Evolutionary conservation across 179 eudicot species (phyloP).

Genomic region (Silene noctiflora): DNA sequence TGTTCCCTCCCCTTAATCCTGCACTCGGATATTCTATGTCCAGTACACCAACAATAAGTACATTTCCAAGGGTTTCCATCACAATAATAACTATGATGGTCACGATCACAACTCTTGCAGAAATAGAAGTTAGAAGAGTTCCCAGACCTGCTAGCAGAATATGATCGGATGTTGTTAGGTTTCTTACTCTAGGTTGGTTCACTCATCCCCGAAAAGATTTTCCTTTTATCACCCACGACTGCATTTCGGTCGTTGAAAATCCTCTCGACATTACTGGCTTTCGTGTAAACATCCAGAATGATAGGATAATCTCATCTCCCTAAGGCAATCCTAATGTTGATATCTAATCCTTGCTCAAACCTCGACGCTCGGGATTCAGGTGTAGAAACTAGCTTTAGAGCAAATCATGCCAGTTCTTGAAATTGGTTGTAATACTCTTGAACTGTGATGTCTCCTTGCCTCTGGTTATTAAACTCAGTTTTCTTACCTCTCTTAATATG

Average conservation of each 20-base stretch:
- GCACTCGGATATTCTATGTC: neutral
- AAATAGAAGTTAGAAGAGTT: neutral
- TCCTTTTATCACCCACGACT: neutral
- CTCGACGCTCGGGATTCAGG: neutral
- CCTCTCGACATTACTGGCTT: neutral
- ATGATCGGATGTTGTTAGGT: neutral
- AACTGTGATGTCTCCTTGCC: neutral
- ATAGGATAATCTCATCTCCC: neutral
- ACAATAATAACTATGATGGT: neutral
- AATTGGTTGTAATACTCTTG: neutral
- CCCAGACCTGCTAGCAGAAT: neutral
- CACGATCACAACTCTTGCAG: neutral
- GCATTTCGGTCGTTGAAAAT: neutral
- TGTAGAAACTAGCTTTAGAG: neutral
- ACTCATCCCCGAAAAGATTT: neutral
- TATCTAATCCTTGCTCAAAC: neutral
- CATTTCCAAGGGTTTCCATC: neutral
- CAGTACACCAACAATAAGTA: neutral
- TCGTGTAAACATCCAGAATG: neutral
- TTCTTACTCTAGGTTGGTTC: neutral
- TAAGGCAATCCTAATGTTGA: neutral
- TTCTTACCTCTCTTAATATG: neutral
- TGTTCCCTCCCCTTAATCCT: neutral
- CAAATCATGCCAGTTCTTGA: neutral
- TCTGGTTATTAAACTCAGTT: neutral